Evolutionary conservation across 805 yeast genomes (phyloP).

Genomic region (Pichia ethanolica): DNA sequence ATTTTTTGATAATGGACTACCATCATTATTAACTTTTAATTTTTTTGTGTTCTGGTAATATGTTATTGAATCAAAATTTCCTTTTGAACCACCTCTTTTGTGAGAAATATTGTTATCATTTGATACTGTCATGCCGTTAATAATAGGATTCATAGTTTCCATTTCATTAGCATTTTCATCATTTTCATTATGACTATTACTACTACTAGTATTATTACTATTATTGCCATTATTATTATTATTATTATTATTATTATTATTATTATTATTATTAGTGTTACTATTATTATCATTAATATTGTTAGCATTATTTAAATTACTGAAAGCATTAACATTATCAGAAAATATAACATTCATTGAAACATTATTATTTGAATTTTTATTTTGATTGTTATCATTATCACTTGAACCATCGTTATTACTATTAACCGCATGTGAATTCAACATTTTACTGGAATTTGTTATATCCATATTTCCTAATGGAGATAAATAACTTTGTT

Average conservation of each 20-base stretch:
- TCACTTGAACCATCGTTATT: background rate
- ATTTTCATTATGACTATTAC: background rate
- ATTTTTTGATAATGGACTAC: background rate
- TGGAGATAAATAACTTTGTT: background rate
- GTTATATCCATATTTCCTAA: background rate
- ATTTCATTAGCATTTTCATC: background rate
- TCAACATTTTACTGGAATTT: background rate
- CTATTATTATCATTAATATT: background rate
- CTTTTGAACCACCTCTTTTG: background rate
- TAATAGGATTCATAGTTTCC: background rate
- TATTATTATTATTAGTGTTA: background rate
- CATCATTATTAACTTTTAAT: background rate
- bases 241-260: background rate
- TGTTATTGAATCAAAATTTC: background rate
- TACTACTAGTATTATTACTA: background rate
- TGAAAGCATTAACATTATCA: background rate
- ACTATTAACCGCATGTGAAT: background rate
- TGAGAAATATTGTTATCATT: background rate
- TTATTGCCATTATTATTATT: background rate
- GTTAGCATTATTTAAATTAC: background rate
- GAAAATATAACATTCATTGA: background rate
- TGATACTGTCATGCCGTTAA: background rate
- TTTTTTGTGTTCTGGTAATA: background rate
- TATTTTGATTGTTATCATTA: background rate
- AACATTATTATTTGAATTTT: background rate